phyloP scores from a whole-genome alignment of 306 rosid species.

The Fragaria vesca region DNA sequence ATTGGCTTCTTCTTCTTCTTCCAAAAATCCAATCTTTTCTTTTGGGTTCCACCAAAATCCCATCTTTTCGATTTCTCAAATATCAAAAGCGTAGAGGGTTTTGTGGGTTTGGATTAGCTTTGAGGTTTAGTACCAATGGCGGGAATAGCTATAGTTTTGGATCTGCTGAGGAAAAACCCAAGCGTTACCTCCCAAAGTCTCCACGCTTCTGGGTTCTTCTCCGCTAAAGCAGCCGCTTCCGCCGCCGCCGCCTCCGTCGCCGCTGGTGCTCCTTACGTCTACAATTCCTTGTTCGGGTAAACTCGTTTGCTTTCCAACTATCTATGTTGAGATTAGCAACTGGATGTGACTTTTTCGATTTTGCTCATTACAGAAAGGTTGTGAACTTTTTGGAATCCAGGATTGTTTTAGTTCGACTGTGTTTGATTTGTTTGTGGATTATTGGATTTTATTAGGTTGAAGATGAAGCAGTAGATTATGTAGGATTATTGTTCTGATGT shows the following conservation, averaged over 20 bases:
- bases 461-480: not conserved
- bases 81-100: not conserved
- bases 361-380: not conserved
- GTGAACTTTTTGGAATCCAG: not conserved
- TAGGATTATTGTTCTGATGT: not conserved
- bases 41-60: not conserved
- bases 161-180: slow-evolving; percentile 67
- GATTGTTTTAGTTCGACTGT: not conserved
- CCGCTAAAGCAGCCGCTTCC: slow-evolving; percentile 58
- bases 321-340: not conserved
- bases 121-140: slow-evolving; percentile 45
- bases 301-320: not conserved
- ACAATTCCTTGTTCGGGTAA: slow-evolving; percentile 62
- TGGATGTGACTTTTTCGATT: not conserved
- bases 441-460: not conserved
- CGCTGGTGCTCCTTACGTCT: slow-evolving; percentile 54
- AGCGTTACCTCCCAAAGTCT: slow-evolving; percentile 30
- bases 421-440: not conserved
- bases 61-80: slow-evolving; percentile 3
- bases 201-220: slow-evolving; percentile 58
- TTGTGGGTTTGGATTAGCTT: slow-evolving; percentile 9
- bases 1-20: not conserved
- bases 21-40: not conserved
- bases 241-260: slow-evolving; percentile 62
- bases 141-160: slow-evolving; percentile 69